Conservation (phyloP, 768 basidiomycete genomes). For the Cyclocybe aegerita region DNA sequence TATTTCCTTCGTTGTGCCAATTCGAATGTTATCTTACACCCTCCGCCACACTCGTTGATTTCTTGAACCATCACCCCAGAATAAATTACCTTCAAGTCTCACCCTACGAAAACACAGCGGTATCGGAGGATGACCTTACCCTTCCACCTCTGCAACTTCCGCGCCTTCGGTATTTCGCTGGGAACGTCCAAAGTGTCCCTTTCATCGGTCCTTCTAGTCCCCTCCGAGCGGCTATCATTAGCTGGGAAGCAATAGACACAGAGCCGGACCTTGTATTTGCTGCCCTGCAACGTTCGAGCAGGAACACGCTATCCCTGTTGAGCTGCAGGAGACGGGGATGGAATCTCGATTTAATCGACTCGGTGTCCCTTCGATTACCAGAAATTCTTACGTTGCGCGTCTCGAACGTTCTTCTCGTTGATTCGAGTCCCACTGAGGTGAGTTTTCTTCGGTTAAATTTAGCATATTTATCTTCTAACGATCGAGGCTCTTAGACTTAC, state of each 20-base stretch:
- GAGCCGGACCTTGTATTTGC: slow-evolving; percentile 28
- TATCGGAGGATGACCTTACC: slow-evolving; percentile 1
- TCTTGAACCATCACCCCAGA: slow-evolving; percentile 33
- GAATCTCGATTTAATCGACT: slow-evolving; percentile 37
- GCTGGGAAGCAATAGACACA: slow-evolving; percentile 32
- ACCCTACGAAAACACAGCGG: slow-evolving; percentile 23
- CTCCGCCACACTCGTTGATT: slow-evolving; percentile 26
- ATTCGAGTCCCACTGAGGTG: slow-evolving; percentile 29
- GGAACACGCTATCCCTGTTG: slow-evolving; percentile 31
- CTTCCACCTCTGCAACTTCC: slow-evolving; percentile 26
- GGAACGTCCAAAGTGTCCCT: slow-evolving; percentile 31
- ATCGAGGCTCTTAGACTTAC: slow-evolving; percentile 16
- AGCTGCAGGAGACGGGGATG: slow-evolving; percentile 36
- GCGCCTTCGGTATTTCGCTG: slow-evolving; percentile 34
- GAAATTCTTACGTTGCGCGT: slow-evolving; percentile 32
- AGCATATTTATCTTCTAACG: not conserved
- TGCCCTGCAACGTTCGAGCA: slow-evolving; percentile 30
- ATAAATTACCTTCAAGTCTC: slow-evolving; percentile 36
- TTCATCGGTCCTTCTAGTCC: slow-evolving; percentile 23
- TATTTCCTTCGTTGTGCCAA: slow-evolving; percentile 28
- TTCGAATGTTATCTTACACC: slow-evolving; percentile 37
- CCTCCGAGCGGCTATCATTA: slow-evolving; percentile 34
- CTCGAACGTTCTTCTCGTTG: slow-evolving; percentile 35
- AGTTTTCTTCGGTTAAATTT: slow-evolving; percentile 1
- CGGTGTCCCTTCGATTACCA: slow-evolving; percentile 31